Evolutionary conservation across 352 stramenopile species (phyloP).

Genomic region (Hyaloperonospora brassicae): DNA sequence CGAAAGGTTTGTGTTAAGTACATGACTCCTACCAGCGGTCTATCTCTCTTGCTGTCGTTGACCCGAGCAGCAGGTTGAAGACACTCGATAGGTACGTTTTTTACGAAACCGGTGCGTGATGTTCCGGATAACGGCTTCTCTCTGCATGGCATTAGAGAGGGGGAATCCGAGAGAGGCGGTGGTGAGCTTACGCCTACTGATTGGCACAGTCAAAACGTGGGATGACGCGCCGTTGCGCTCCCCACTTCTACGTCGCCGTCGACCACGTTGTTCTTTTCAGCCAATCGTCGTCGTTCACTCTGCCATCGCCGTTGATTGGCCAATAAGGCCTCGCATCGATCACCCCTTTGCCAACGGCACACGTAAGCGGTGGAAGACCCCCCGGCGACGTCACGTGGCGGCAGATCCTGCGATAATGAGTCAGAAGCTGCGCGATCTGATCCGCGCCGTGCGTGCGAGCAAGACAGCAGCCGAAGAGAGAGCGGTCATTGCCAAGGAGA

Average conservation of each 20-base stretch:
- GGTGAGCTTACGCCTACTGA: no score
- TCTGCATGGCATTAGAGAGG: no score
- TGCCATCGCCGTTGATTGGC: slow-evolving; percentile 11
- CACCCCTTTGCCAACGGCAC: slow-evolving; percentile 21
- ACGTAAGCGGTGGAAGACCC: slow-evolving; percentile 5
- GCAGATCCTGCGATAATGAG: slow-evolving; percentile 75
- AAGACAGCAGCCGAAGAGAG: slow-evolving; percentile 99
- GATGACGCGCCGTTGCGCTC: no score
- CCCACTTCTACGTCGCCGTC: slow-evolving; percentile 2
- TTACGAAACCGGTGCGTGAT: no score
- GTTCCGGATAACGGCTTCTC: no score
- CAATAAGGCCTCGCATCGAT: slow-evolving; percentile 11
- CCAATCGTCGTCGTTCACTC: slow-evolving; percentile 2
- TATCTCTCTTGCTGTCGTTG: no score
- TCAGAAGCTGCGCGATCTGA: slow-evolving; percentile 97
- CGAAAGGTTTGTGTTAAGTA: no score
- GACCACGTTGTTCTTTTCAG: slow-evolving; percentile 4
- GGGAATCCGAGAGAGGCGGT: no score
- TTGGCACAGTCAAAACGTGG: no score
- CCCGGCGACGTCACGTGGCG: neutral
- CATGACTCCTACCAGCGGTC: no score
- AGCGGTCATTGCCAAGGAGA: slow-evolving; percentile 98
- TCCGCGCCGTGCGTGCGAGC: slow-evolving; percentile 95
- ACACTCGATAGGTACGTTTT: no score
- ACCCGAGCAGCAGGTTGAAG: no score